Base-by-base conservation (phyloP, 2,329 filamentous ascomycete species). In the Chrysoporthe austroafricana region DNA sequence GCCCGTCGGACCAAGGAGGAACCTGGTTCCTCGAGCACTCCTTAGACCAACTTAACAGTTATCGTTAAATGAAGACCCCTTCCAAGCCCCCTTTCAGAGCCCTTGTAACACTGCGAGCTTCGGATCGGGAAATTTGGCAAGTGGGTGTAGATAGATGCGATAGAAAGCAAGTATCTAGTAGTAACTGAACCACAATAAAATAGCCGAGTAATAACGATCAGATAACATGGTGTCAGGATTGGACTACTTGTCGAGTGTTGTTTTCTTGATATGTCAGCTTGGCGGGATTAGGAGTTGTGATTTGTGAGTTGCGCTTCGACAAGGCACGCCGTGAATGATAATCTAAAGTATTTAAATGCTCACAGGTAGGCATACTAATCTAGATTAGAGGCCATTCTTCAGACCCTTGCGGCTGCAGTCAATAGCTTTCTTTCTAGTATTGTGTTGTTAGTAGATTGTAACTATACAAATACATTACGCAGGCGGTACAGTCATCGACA, bases 121-220 rank as follows among this genome's bases (percentile, higher is more conserved):
- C 32, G 59, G 59, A 11, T 42, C 59, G 5, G 59, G 59, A 32
- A 62, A 62, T 32, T 48, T 62, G 26, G 59, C 44, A 42, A 62
- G 59, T 14, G 43, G 7, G 43, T 46, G 43, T 46, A 46, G 43
- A 46, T 46, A 46, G 43, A 16, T 46, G 18, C 7, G 43, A 16
- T 46, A 46, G 43, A 46, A 46, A 46, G 43, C 43, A 46, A 46
- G 9, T 46, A 46, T 46, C 43, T 3, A 46, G 43, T 14, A 46
- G 43, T 46, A 46, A 46, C 43, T 46, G 14, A 46, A 46, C 43
- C 43, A 46, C 14, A 46, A 46, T 0, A 46, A 46, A 16, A 46
- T 46, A 16, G 43, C 43, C 43, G 13, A 46, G 18, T 13, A 46
- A 46, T 9, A 46, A 46, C 18, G 43, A 5, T 46, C 14, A 46